These are phyloP conservation scores for Chytriomyces confervae DNA, from an alignment of 192 early-diverging fungal genomes.

Conservation along the genomic window DNA sequence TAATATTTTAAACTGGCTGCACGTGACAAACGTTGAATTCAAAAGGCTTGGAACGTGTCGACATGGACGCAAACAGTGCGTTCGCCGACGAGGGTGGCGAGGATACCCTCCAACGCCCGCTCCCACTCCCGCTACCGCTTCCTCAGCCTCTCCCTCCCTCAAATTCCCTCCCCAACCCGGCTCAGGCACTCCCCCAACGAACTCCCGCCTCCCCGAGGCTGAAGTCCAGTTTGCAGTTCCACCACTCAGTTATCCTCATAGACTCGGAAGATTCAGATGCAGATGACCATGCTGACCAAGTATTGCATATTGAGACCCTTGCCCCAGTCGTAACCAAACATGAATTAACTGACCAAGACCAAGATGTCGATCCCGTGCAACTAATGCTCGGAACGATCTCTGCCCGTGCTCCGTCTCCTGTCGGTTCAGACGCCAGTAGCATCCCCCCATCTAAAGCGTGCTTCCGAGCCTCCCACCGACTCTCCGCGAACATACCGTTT, in stretches of 20 bases:
- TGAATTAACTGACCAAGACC: neutral
- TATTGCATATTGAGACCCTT: neutral
- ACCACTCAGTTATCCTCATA: neutral
- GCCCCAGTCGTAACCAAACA: neutral
- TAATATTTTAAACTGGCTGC: no score
- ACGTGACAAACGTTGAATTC: no score
- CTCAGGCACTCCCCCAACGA: neutral
- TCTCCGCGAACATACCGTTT: no score
- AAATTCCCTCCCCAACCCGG: neutral
- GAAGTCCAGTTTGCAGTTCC: neutral
- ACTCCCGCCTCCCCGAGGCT: neutral
- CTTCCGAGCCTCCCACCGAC: no score
- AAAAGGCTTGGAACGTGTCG: no score
- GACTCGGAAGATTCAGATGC: neutral
- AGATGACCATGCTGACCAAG: neutral
- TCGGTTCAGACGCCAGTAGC: no score
- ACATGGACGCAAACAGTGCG: no score
- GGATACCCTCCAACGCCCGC: neutral
- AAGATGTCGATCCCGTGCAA: neutral
- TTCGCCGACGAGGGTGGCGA: neutral
- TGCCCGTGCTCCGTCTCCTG: no score
- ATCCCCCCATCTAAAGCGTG: no score
- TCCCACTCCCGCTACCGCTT: neutral
- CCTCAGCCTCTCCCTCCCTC: neutral
- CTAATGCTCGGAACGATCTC: neutral